phyloP scores from a whole-genome alignment of 371 early-diverging fungal species.

The Lichtheimia hyalospora region DNA sequence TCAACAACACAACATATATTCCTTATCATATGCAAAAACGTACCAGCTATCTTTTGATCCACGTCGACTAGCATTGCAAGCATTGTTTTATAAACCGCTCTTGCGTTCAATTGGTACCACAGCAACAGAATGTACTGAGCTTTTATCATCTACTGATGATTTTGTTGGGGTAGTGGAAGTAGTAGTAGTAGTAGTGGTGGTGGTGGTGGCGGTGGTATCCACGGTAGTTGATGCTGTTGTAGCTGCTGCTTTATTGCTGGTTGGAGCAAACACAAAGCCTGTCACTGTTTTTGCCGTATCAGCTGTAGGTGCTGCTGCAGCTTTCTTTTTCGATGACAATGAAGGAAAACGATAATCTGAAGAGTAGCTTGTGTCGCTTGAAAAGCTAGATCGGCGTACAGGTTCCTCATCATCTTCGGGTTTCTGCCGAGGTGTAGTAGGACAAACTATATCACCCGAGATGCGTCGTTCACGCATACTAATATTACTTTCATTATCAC shows the following conservation, averaged over 20 bases:
- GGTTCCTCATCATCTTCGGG: neutral
- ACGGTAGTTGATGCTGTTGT: neutral
- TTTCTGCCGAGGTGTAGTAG: too few species aligned
- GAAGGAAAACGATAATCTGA: constrained; percentile 12
- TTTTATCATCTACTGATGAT: neutral
- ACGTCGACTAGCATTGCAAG: constrained; percentile 17
- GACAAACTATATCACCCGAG: neutral
- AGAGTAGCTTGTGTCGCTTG: constrained; percentile 8
- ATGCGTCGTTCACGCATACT: constrained; percentile 3
- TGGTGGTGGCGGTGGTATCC: neutral
- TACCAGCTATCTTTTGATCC: constrained; percentile 50
- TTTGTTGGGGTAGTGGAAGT: neutral
- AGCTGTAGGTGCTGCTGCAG: constrained; percentile 9
- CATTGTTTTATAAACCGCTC: constrained; percentile 4
- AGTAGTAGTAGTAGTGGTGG: neutral
- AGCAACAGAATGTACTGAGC: neutral
- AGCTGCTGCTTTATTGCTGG: constrained; percentile 3
- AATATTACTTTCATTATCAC: constrained; percentile 2
- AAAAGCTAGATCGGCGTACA: constrained; percentile 9
- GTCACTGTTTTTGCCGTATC: constrained; percentile 7
- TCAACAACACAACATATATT: neutral
- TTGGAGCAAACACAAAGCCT: constrained; percentile 37
- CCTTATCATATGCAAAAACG: neutral
- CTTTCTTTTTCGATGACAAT: constrained; percentile 5
- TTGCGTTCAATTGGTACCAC: constrained; percentile 8